Percentiles rank a stretch among this genome's conserved stretches.
These are phyloP conservation scores for Moniliella sp. DNA, from an alignment of 1,284 basidiomycete species.

Conservation along the genomic window DNA sequence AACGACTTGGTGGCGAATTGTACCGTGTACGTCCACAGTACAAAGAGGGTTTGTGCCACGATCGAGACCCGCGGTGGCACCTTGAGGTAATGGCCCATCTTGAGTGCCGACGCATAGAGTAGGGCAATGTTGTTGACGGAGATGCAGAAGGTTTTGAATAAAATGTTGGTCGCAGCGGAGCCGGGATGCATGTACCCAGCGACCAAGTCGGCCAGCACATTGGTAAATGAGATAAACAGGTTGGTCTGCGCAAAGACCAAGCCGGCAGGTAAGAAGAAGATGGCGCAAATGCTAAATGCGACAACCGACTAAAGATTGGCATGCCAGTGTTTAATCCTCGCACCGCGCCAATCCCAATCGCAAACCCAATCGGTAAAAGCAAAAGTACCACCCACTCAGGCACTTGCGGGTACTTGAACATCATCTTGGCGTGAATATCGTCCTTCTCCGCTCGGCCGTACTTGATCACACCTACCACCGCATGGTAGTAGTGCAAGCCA, in stretches of 20 bases:
- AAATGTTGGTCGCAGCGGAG: background rate
- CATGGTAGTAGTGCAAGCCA: background rate
- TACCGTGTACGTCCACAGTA: background rate
- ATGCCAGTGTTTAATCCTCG: conserved; percentile 50
- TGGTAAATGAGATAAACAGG: background rate
- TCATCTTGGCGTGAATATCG: conserved; percentile 66
- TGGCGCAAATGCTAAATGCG: too few relatives aligned
- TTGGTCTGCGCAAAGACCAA: background rate
- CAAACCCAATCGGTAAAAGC: conserved; percentile 43
- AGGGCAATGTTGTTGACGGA: background rate
- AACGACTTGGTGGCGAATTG: background rate
- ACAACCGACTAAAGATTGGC: conserved; percentile 64
- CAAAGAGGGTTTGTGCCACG: background rate
- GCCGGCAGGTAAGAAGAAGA: background rate
- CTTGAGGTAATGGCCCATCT: conserved; percentile 7
- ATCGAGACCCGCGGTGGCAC: conserved; percentile 3
- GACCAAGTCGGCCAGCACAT: background rate
- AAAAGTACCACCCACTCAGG: conserved; percentile 42
- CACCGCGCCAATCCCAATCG: conserved; percentile 47
- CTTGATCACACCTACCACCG: too few relatives aligned
- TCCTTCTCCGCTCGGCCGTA: too few relatives aligned
- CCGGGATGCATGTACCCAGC: background rate
- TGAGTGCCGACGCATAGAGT: conserved; percentile 3
- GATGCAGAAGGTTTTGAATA: background rate
- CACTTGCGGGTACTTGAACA: conserved; percentile 57